Percentiles rank a stretch among this genome's conserved stretches.
Conservation (phyloP, 2,329 filamentous ascomycete species). For the Aspergillus chevalieri region DNA sequence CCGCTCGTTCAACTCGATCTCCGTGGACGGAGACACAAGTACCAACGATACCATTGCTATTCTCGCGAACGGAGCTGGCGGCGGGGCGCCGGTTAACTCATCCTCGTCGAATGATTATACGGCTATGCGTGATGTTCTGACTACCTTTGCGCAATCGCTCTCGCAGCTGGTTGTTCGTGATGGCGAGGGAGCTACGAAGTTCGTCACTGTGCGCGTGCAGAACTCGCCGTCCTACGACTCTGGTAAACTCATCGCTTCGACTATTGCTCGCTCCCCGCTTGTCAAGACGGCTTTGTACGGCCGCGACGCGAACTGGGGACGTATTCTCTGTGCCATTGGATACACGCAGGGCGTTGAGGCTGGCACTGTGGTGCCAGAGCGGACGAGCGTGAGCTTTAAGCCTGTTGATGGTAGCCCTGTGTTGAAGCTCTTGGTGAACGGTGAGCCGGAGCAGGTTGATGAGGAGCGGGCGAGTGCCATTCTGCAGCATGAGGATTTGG, state of each 20-base stretch:
- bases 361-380: constrained; percentile 46
- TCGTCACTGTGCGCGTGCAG: constrained; percentile 82
- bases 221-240: constrained; percentile 64
- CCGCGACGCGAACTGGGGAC: constrained; percentile 96
- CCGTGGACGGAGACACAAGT: constrained; percentile 92
- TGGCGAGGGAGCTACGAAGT: constrained; percentile 96
- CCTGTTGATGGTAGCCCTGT: constrained; percentile 52
- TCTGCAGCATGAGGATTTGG: constrained; percentile 56
- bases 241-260: constrained; percentile 73
- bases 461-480: constrained; percentile 55
- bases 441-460: constrained; percentile 58
- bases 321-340: constrained; percentile 89
- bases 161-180: constrained; percentile 92
- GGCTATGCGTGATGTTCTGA: constrained; percentile 66
- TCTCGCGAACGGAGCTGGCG: constrained; percentile 90
- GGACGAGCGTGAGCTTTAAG: constrained; percentile 57
- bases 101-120: constrained; percentile 55
- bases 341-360: constrained; percentile 55
- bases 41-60: constrained; percentile 95
- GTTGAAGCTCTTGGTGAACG: constrained; percentile 53
- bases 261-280: constrained; percentile 83
- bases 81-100: constrained; percentile 58
- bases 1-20: constrained; percentile 92
- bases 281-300: constrained; percentile 98
- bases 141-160: constrained; percentile 72